phyloP scores from a whole-genome alignment of 2,329 filamentous ascomycete species.

The Myriosclerotinia curreyana region DNA sequence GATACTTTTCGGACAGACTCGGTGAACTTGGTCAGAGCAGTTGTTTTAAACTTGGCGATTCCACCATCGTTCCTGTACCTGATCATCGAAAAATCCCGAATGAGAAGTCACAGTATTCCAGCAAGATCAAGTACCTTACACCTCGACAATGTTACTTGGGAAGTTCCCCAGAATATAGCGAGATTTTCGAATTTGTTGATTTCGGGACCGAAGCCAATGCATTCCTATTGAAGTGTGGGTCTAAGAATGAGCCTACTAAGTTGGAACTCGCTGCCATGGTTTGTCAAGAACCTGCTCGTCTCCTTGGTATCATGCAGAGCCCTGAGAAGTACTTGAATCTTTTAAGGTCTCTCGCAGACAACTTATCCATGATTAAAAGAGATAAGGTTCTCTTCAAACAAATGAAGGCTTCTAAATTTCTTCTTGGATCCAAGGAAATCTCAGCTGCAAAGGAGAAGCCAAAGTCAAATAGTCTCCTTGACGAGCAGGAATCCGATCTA shows the following conservation, averaged over 20 bases:
- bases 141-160: constrained; percentile 82
- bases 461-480: constrained; percentile 26
- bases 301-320: constrained; percentile 75
- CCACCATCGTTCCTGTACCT: constrained; percentile 69
- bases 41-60: constrained; percentile 58
- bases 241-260: constrained; percentile 86
- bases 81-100: constrained; percentile 37
- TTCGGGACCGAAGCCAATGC: constrained; percentile 85
- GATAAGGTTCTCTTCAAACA: constrained; percentile 75
- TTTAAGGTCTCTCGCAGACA: constrained; percentile 75
- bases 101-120: constrained; percentile 44
- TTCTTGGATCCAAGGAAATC: constrained; percentile 81
- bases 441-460: constrained; percentile 30
- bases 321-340: constrained; percentile 84
- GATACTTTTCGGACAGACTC: constrained; percentile 77
- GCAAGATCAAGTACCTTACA: constrained; percentile 53
- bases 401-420: constrained; percentile 71
- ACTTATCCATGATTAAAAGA: constrained; percentile 64
- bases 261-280: constrained; percentile 79
- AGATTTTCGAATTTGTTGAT: constrained; percentile 96
- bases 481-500: constrained; percentile 44
- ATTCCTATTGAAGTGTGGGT: constrained; percentile 84
- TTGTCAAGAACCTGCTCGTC: constrained; percentile 76
- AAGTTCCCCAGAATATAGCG: constrained; percentile 64
- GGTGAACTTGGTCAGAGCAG: constrained; percentile 66